These are phyloP conservation scores for Fusarium denticulatum DNA, from an alignment of 2,329 filamentous ascomycete species.

Conservation along the genomic window DNA sequence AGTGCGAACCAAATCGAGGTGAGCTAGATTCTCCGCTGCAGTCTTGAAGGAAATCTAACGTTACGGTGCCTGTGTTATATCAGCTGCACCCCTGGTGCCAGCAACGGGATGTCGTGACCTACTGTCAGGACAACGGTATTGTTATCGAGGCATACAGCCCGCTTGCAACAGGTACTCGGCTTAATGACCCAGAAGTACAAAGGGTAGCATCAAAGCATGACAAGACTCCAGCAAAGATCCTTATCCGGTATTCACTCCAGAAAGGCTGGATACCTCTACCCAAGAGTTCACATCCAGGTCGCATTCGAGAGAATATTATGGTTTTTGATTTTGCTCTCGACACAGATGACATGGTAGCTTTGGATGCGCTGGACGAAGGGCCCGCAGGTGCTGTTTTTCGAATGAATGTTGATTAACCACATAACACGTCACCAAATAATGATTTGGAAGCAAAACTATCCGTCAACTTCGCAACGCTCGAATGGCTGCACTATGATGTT, in stretches of 20 bases:
- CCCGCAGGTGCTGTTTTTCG: constrained; percentile 45
- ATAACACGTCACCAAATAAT: not conserved
- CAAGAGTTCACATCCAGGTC: constrained; percentile 69
- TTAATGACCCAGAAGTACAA: constrained; percentile 65
- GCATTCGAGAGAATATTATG: constrained; percentile 69
- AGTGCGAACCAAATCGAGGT: constrained; percentile 80
- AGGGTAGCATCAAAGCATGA: constrained; percentile 66
- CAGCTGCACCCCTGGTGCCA: constrained; percentile 79
- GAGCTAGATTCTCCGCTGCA: constrained; percentile 38
- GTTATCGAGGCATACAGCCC: constrained; percentile 54
- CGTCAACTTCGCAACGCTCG: not conserved
- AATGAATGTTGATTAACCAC: constrained; percentile 38
- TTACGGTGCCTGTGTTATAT: not conserved
- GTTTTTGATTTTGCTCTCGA: constrained; percentile 69
- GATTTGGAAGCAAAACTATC: not conserved
- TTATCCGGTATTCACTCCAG: constrained; percentile 76
- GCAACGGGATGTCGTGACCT: constrained; percentile 52
- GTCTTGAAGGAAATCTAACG: not conserved
- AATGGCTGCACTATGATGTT: constrained; percentile 1
- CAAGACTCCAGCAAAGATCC: constrained; percentile 70
- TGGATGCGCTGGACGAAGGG: constrained; percentile 47
- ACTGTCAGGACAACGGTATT: constrained; percentile 83
- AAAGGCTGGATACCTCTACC: constrained; percentile 75
- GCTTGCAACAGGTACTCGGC: constrained; percentile 46
- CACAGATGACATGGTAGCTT: constrained; percentile 62